Percentiles rank a stretch among this genome's conserved stretches.
These are phyloP conservation scores for Colletotrichum sp. DNA, from an alignment of 2,329 filamentous ascomycete species.

Conservation along the genomic window DNA sequence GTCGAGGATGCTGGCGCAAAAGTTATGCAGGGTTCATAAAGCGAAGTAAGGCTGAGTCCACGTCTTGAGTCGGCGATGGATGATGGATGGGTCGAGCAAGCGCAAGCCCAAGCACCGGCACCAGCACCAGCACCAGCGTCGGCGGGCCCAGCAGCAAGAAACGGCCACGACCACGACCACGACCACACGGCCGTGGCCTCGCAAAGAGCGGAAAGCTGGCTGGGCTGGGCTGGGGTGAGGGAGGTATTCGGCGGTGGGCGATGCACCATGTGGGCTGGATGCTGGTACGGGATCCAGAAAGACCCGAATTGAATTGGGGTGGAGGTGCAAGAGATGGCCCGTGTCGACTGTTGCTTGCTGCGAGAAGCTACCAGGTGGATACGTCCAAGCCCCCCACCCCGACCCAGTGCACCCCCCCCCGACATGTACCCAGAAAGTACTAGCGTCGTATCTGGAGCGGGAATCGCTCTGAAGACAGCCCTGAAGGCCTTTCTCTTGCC, in stretches of 20 bases:
- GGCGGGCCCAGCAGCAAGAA: background rate
- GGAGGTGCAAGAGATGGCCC: constrained; percentile 1
- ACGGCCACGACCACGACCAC: background rate
- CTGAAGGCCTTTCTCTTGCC: constrained; percentile 17
- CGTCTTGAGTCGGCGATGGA: background rate
- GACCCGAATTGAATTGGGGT: background rate
- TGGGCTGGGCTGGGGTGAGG: background rate
- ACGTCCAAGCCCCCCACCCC: background rate
- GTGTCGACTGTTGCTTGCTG: constrained; percentile 4
- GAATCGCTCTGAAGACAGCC: background rate
- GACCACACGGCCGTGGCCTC: background rate
- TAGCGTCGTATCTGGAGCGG: constrained; percentile 6
- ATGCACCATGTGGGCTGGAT: constrained; percentile 15
- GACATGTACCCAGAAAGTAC: background rate
- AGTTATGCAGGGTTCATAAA: constrained; percentile 6
- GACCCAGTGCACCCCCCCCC: background rate
- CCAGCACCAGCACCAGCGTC: background rate
- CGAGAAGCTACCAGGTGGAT: background rate
- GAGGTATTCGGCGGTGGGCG: constrained; percentile 16
- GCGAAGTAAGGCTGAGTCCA: constrained; percentile 18
- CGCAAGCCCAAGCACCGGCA: background rate
- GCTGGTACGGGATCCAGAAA: background rate
- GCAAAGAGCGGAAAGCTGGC: constrained; percentile 10
- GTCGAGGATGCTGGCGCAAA: background rate
- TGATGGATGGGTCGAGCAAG: background rate